phyloP scores from a whole-genome alignment of 352 stramenopile species.

The Aphanomyces invadans region DNA sequence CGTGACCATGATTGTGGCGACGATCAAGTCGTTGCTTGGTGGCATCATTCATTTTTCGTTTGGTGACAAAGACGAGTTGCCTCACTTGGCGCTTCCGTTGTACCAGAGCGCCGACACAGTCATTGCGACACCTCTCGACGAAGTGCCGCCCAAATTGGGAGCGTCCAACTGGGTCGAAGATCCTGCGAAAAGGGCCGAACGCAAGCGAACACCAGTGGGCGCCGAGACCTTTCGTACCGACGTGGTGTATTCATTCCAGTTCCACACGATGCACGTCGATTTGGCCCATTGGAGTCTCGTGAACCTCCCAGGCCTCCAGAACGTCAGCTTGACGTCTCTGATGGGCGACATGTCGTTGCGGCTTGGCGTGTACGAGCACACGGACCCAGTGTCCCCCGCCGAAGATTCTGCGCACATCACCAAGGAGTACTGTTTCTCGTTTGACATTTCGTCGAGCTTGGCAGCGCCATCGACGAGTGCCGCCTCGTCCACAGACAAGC shows the following conservation, averaged over 20 bases:
- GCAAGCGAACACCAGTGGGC: conserved; percentile 24
- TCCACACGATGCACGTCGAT: conserved; percentile 41
- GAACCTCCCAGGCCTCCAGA: conserved; percentile 35
- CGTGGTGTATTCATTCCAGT: conserved; percentile 53
- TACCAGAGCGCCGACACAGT: conserved; percentile 45
- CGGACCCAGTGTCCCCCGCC: conserved; percentile 25
- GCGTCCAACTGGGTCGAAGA: conserved; percentile 36
- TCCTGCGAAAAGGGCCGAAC: conserved; percentile 27
- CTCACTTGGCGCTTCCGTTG: conserved; percentile 45
- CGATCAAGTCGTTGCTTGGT: conserved; percentile 34
- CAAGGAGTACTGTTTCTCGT: conserved; percentile 23
- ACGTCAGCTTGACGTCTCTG: conserved; percentile 39
- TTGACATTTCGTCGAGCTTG: background rate
- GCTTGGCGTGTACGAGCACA: conserved; percentile 39
- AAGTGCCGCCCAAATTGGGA: conserved; percentile 29
- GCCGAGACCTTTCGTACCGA: conserved; percentile 32
- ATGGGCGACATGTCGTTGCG: conserved; percentile 34
- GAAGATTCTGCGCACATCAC: background rate
- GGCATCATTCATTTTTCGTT: conserved; percentile 37
- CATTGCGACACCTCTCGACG: conserved; percentile 29
- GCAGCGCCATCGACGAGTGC: background rate
- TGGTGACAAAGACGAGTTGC: conserved; percentile 32
- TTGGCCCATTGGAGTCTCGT: conserved; percentile 43
- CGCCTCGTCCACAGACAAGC: background rate
- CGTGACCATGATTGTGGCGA: conserved; percentile 32